phyloP scores from a whole-genome alignment of 192 early-diverging fungal genomes.

The Rhizophagus sp. region DNA sequence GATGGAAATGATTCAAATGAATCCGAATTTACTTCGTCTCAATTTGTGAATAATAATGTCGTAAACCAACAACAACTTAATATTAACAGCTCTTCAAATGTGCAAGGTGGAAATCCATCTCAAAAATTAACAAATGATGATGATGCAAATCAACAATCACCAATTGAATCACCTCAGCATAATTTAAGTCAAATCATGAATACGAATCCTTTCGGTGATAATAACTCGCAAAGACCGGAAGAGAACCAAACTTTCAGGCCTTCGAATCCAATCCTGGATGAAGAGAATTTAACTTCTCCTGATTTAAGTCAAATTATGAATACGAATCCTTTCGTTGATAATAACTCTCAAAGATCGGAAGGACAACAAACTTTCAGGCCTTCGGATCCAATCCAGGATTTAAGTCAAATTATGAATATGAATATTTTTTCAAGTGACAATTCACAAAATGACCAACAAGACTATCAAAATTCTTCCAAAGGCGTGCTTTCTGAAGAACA shows the following conservation, averaged over 20 bases:
- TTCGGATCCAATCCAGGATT: background rate
- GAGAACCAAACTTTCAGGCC: background rate
- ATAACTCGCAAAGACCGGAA: background rate
- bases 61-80: background rate
- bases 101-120: too few species aligned
- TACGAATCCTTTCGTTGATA: background rate
- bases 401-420: background rate
- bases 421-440: background rate
- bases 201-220: background rate
- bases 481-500: background rate
- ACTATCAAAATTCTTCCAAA: background rate
- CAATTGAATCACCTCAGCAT: too few species aligned
- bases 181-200: background rate
- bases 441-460: background rate
- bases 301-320: background rate
- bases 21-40: background rate
- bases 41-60: background rate
- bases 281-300: too few species aligned
- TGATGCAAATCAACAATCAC: too few species aligned
- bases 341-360: background rate
- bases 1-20: background rate
- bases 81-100: too few species aligned
- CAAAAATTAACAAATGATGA: too few species aligned
- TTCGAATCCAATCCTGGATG: background rate
- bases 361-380: background rate